Evolutionary conservation across 345 rosid genomes (phyloP), one percentile per base, ranked within the genome.

Genomic region (Ceriops decandra): DNA sequence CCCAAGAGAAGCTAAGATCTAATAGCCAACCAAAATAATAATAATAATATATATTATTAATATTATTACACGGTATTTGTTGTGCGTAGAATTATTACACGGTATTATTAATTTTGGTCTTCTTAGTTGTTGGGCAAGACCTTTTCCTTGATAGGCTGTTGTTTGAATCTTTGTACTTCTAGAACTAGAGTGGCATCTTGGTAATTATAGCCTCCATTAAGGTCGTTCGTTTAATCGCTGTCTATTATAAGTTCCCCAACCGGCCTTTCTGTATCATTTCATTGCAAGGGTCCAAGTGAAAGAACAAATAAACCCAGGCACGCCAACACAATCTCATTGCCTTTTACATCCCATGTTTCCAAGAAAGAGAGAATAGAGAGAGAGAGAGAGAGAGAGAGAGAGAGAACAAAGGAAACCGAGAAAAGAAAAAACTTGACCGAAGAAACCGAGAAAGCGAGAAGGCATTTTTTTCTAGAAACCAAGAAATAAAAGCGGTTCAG

Each of bases 161-260:
- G 21, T 33, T 22, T 36, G 6, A 68, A 60, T 4, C 26, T n/a
- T 11, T 16, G 5, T 13, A 35, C 51, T 67, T 6, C 5, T 16
- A 27, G 4, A 24, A 16, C 0, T 13, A 0, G 0, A 33, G 65
- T 81, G 87, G 87, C 81, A 79, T 53, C 6, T 28, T 20, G 11
- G 83, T 79, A 79, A 82, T 67, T 63, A 65, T 49, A 10, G 2
- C 5, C 11, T 0, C 56, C 26, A 2, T 13, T 28, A 20, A 66
- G 68, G 85, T 26, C 82, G 71, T 54, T 72, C 54, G 1, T 26
- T 21, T 6, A 60, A 1, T 6, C 10, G 33, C 22, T 8, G 52
- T 60, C 42, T 21, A 16, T 69, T 74, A 67, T 72, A 79, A 78
- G 71, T 30, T 30, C 33, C 56, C 63, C 57, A 19, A 19, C 69